phyloP scores from a whole-genome alignment of 768 basidiomycete species.

The Boletus huronensis region DNA sequence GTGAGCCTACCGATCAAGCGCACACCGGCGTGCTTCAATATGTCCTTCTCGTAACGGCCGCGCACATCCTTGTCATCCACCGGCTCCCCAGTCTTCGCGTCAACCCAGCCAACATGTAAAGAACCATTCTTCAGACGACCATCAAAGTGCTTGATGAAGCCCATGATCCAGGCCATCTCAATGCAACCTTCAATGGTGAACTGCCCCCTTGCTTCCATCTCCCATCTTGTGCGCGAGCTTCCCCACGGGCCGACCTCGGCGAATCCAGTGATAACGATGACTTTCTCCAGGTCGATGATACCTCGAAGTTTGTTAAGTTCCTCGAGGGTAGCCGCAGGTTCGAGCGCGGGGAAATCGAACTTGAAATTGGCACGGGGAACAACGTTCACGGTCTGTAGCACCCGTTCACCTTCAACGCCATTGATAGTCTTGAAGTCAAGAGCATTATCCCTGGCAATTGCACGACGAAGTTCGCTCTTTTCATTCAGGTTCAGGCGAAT shows the following conservation, averaged over 20 bases:
- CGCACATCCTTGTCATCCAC: conserved; percentile 98
- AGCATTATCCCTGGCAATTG: conserved; percentile 89
- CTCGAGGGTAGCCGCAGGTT: conserved; percentile 59
- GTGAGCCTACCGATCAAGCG: conserved; percentile 80
- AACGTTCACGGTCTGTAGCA: conserved; percentile 88
- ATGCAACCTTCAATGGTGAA: conserved; percentile 97
- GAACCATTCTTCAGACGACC: conserved; percentile 92
- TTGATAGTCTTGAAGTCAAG: conserved; percentile 93
- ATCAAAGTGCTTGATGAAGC: conserved; percentile 97
- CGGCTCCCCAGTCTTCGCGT: conserved; percentile 87
- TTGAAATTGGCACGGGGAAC: conserved; percentile 98
- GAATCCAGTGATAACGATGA: conserved; percentile 93
- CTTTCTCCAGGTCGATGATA: conserved; percentile 92
- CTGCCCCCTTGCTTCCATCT: conserved; percentile 98
- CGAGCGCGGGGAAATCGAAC: conserved; percentile 89
- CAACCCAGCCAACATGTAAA: conserved; percentile 97
- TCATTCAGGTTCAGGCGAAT: conserved; percentile 79
- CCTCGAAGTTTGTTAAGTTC: conserved; percentile 81
- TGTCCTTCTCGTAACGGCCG: conserved; percentile 91
- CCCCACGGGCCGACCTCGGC: conserved; percentile 99
- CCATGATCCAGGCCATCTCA: conserved; percentile 99
- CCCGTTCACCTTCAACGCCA: conserved; percentile 87
- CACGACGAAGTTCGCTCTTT: conserved; percentile 89
- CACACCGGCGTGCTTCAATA: conserved; percentile 86
- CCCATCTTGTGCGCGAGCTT: conserved; percentile 96